A percentile compares a stretch with the other conserved stretches of the same genome.
phyloP scores from a whole-genome alignment of 139 green algal genomes.

The Chlorella vulgaris region DNA sequence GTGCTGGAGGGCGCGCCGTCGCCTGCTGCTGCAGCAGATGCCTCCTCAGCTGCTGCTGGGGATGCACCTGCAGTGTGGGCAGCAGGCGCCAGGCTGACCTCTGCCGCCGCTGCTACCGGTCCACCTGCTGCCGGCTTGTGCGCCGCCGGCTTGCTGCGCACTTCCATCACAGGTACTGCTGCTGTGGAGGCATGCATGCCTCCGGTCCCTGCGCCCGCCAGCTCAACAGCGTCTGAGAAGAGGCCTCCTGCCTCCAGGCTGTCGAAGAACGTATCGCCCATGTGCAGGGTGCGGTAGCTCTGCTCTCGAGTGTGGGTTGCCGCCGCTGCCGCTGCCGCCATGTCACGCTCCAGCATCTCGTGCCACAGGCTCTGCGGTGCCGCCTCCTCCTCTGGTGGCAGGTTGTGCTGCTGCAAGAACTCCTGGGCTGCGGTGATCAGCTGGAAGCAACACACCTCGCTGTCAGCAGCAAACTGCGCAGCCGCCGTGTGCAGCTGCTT shows the following conservation, averaged over 20 bases:
- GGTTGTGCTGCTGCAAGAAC: conserved; percentile 61
- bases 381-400: conserved; percentile 15
- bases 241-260: conserved; percentile 43
- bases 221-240: conserved; percentile 43
- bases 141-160: neutral
- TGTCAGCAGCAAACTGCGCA: conserved; percentile 32
- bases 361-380: conserved; percentile 61
- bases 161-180: neutral
- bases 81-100: neutral
- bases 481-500: conserved; percentile 54
- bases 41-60: conserved; percentile 8
- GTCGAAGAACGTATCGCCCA: conserved; percentile 29
- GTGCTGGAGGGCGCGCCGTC: neutral
- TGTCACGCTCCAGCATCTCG: conserved; percentile 52
- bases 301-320: too few species aligned
- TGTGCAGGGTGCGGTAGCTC: conserved; percentile 1
- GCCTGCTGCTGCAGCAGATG: conserved; percentile 9
- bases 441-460: conserved; percentile 72
- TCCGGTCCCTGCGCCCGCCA: neutral
- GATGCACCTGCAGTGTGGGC: neutral
- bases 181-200: neutral
- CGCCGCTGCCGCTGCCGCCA: neutral
- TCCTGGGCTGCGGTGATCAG: conserved; percentile 63
- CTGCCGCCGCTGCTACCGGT: too few species aligned
- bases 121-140: too few species aligned